Evolutionary conservation across 2,329 filamentous ascomycete genomes (phyloP).

Genomic region (Scedosporium minutisporum): DNA sequence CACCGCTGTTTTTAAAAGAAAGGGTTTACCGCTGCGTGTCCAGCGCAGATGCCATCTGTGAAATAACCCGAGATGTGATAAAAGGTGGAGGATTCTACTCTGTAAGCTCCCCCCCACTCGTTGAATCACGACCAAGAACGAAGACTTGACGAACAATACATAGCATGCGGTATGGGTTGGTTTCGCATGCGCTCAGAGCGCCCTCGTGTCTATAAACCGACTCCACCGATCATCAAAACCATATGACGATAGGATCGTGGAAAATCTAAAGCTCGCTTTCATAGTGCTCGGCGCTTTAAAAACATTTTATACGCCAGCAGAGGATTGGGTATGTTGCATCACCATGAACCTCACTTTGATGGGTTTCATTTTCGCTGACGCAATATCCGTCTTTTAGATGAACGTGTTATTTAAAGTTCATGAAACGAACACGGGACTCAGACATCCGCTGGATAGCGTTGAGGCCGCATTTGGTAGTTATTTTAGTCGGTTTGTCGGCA

Average conservation of each 20-base stretch:
- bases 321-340: background rate
- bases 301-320: background rate
- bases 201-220: background rate
- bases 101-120: background rate
- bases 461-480: background rate
- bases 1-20: background rate
- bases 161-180: background rate
- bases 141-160: background rate
- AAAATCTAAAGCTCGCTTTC: background rate
- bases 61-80: background rate
- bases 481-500: background rate
- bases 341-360: no score
- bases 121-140: background rate
- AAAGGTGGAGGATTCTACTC: background rate
- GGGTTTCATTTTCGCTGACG: no score
- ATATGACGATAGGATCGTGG: background rate
- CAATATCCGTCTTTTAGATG: background rate
- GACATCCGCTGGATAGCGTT: background rate
- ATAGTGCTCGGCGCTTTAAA: background rate
- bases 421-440: background rate
- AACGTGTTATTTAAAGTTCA: background rate
- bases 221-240: background rate
- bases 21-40: background rate
- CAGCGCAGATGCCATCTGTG: background rate
- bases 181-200: background rate